Conservation (phyloP, 306 rosid genomes). For the Canavalia ensiformis region DNA sequence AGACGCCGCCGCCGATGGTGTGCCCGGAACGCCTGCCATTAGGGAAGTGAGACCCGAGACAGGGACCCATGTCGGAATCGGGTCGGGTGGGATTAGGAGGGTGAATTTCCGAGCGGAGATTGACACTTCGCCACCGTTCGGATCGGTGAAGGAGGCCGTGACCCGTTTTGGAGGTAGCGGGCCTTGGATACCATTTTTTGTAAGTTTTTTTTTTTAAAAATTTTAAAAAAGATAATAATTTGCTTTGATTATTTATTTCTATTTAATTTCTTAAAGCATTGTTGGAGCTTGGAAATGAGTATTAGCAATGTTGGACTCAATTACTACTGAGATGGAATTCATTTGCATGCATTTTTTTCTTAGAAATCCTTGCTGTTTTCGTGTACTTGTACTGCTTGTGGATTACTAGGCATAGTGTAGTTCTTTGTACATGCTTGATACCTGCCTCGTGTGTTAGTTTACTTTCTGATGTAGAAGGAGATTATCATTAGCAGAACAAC, state of each 20-base stretch:
- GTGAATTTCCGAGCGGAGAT: constrained; percentile 81
- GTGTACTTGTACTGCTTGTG: neutral
- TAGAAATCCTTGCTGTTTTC: neutral
- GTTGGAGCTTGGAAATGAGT: neutral
- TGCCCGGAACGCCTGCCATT: constrained; percentile 77
- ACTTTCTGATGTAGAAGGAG: constrained; percentile 50
- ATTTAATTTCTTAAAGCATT: too few relatives aligned
- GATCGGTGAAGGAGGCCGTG: constrained; percentile 92
- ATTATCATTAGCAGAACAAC: constrained; percentile 55
- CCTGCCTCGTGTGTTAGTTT: constrained; percentile 35
- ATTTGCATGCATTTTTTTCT: neutral
- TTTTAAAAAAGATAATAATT: neutral
- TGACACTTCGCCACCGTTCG: constrained; percentile 95
- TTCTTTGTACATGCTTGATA: constrained; percentile 34
- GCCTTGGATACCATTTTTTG: constrained; percentile 76
- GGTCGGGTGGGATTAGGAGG: constrained; percentile 61
- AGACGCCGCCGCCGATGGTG: constrained; percentile 51
- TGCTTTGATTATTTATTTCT: neutral
- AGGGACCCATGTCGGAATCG: constrained; percentile 42
- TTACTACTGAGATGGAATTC: neutral
- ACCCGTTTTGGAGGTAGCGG: constrained; percentile 95
- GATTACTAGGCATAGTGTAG: neutral
- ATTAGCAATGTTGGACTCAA: neutral
- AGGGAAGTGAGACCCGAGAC: constrained; percentile 62
- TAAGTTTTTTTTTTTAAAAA: constrained; percentile 43